phyloP scores from a whole-genome alignment of 148 eudicot genomes.

The Heliosperma pusillum region DNA sequence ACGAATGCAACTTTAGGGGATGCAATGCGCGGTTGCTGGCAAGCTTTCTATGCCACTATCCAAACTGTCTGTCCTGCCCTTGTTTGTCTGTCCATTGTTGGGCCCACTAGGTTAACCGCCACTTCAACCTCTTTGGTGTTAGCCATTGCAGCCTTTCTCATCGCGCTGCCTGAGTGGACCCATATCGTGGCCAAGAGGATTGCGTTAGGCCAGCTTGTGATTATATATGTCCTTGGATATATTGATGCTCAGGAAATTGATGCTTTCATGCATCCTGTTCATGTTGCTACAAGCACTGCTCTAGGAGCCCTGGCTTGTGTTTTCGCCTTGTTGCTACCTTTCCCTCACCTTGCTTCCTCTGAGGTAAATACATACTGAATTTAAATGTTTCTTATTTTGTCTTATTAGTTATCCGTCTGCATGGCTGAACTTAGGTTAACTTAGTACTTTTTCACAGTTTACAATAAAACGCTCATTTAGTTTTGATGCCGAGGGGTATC shows the following conservation, averaged over 20 bases:
- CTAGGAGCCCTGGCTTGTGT: conserved; percentile 67
- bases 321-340: conserved; percentile 61
- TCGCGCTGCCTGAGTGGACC: conserved; percentile 51
- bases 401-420: background rate
- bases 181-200: conserved; percentile 56
- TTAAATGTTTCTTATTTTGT: background rate
- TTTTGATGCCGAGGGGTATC: too few species aligned
- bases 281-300: conserved; percentile 68
- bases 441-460: background rate
- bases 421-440: background rate
- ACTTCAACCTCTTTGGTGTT: conserved; percentile 42
- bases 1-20: conserved; percentile 65
- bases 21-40: conserved; percentile 61
- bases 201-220: conserved; percentile 68
- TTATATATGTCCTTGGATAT: conserved; percentile 53
- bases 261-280: conserved; percentile 70
- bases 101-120: conserved; percentile 44
- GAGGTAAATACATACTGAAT: conserved; percentile 35
- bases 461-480: too few species aligned
- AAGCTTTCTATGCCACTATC: conserved; percentile 43
- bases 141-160: conserved; percentile 44
- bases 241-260: conserved; percentile 36
- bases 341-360: conserved; percentile 48
- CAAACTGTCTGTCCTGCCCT: conserved; percentile 54
- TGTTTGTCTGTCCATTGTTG: conserved; percentile 47